Conservation (phyloP, 108 stramenopile genomes). For the Stephanodiscus triporus region DNA sequence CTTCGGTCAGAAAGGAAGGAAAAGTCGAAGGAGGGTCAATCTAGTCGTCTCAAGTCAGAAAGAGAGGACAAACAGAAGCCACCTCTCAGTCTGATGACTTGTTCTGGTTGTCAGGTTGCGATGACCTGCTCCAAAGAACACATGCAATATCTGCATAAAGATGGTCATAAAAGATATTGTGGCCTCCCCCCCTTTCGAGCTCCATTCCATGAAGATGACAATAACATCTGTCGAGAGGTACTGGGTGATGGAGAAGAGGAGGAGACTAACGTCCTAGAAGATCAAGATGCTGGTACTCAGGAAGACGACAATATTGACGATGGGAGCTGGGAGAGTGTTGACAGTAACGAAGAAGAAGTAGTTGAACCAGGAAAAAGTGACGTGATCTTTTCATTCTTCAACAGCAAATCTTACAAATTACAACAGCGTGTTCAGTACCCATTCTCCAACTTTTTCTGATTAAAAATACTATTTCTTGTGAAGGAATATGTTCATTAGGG, state of each 20-base stretch:
- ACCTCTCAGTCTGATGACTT: constrained; percentile 11
- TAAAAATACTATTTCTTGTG: neutral
- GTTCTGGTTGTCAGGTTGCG: constrained; percentile 35
- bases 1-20: constrained; percentile 5
- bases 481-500: too few species aligned
- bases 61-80: neutral
- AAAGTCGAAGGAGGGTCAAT: neutral
- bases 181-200: constrained; percentile 48
- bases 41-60: neutral
- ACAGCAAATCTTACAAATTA: constrained; percentile 36
- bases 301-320: constrained; percentile 40
- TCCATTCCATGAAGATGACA: constrained; percentile 35
- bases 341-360: constrained; percentile 44
- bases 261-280: neutral
- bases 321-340: constrained; percentile 63
- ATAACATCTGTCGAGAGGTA: constrained; percentile 34
- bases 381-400: constrained; percentile 36
- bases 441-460: constrained; percentile 17
- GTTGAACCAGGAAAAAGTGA: constrained; percentile 6
- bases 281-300: constrained; percentile 11
- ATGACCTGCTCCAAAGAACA: constrained; percentile 49
- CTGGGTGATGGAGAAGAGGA: constrained; percentile 14
- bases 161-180: constrained; percentile 49
- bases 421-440: constrained; percentile 19
- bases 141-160: constrained; percentile 33